These are phyloP conservation scores for Astrephomene gubernaculifera DNA, from an alignment of 139 green algal genomes.

Conservation along the genomic window DNA sequence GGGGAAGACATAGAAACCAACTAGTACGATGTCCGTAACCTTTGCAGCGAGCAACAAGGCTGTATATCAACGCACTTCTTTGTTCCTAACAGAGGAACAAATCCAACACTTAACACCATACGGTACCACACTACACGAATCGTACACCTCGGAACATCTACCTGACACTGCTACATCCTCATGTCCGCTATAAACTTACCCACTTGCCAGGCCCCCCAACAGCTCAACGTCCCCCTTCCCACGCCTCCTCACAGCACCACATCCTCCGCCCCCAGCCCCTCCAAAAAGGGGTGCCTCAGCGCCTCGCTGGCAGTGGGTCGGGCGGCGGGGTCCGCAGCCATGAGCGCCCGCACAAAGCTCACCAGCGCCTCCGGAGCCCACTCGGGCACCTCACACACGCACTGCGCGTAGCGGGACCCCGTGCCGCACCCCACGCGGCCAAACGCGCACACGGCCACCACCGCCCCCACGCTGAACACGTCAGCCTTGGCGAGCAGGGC, in stretches of 20 bases:
- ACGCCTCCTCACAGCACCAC: background rate
- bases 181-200: too few species aligned
- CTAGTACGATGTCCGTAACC: too few species aligned
- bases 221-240: too few species aligned
- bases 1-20: too few species aligned
- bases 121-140: too few species aligned
- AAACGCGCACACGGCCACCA: slow-evolving; percentile 1
- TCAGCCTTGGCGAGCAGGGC: slow-evolving; percentile 7
- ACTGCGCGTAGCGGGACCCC: background rate
- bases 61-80: too few species aligned
- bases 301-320: background rate
- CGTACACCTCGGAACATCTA: too few species aligned
- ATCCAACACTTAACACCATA: too few species aligned
- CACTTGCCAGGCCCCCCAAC: too few species aligned
- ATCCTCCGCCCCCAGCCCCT: background rate
- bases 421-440: background rate
- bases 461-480: slow-evolving; percentile 11
- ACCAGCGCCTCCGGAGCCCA: background rate
- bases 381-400: background rate
- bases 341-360: background rate
- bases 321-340: background rate
- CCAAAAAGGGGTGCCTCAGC: slow-evolving; percentile 4
- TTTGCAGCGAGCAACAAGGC: too few species aligned
- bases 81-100: too few species aligned
- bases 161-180: too few species aligned